These are phyloP conservation scores for Haematococcus sp. DNA, from an alignment of 139 green algal genomes.

Conservation along the genomic window DNA sequence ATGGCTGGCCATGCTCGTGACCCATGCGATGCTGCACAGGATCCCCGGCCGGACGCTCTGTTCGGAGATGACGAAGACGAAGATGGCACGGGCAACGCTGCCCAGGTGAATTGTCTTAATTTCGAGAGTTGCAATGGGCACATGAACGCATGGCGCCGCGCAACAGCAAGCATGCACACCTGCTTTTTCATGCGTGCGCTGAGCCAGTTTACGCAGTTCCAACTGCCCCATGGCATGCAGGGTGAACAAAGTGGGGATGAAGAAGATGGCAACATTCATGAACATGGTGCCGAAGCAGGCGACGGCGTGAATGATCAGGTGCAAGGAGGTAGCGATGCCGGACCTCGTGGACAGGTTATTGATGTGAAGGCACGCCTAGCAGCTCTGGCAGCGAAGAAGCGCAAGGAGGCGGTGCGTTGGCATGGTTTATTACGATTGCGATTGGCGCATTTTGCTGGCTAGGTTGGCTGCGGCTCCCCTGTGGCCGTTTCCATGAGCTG, in stretches of 20 bases:
- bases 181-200: neutral
- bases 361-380: conserved; percentile 8
- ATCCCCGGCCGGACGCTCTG: neutral
- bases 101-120: too few relatives aligned
- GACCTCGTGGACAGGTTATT: neutral
- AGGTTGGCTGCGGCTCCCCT: too few relatives aligned
- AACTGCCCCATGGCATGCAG: too few relatives aligned
- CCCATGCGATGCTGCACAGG: neutral
- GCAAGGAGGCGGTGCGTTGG: conserved; percentile 8
- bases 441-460: too few relatives aligned
- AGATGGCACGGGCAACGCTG: neutral
- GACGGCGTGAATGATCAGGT: neutral
- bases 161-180: neutral
- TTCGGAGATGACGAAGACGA: conserved; percentile 16
- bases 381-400: conserved; percentile 15
- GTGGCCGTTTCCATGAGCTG: neutral
- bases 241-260: too few relatives aligned
- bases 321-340: neutral
- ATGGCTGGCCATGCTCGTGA: neutral
- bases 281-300: neutral
- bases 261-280: neutral
- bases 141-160: neutral
- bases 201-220: too few relatives aligned
- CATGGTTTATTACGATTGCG: too few relatives aligned
- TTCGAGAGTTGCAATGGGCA: too few relatives aligned